These are phyloP conservation scores for Cercospora brassicicola DNA, from an alignment of 2,329 filamentous ascomycete species.

Conservation along the genomic window DNA sequence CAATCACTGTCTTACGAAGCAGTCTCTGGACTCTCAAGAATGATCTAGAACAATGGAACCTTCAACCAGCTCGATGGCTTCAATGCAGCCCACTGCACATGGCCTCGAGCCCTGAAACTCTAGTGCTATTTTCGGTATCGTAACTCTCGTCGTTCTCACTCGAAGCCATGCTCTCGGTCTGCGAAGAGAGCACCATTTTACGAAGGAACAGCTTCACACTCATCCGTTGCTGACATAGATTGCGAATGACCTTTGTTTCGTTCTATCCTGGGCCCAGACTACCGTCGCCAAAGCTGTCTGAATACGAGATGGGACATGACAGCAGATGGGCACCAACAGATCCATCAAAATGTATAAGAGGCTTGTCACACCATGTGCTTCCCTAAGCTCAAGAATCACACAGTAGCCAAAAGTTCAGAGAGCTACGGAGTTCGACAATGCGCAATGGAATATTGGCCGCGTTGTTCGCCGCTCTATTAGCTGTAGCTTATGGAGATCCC, in stretches of 20 bases:
- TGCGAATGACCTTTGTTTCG: neutral
- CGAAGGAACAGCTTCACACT: neutral
- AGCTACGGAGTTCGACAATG: neutral
- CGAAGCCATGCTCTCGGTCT: neutral
- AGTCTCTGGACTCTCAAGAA: neutral
- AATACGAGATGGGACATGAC: neutral
- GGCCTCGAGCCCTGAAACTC: neutral
- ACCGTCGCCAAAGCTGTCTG: neutral
- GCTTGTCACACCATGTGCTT: neutral
- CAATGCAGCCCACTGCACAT: neutral
- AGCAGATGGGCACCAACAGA: neutral
- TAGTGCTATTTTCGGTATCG: neutral
- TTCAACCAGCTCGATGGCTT: neutral
- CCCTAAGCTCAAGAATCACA: neutral
- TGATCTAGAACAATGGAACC: neutral
- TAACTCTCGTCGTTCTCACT: neutral
- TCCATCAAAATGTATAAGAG: neutral
- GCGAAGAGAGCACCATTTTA: neutral
- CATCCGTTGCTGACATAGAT: neutral
- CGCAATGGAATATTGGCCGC: neutral
- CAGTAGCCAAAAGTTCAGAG: neutral
- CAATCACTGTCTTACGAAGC: neutral
- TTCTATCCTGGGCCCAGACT: neutral
- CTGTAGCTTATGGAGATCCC: neutral
- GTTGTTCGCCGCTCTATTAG: neutral